Conservation (phyloP, 805 yeast species). For the Isabelozyma rhagii region DNA sequence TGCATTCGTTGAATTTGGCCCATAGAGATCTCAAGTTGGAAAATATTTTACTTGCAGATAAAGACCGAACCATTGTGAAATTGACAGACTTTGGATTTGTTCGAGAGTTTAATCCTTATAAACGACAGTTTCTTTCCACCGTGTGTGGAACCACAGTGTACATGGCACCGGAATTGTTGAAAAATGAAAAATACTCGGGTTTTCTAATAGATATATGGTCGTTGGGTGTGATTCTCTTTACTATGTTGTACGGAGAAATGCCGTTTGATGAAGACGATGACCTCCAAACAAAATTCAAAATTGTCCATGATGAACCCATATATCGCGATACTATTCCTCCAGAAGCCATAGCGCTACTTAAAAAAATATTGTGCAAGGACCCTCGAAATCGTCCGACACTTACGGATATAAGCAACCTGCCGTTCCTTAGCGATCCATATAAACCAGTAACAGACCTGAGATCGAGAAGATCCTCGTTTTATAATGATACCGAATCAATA, state of each 20-base stretch:
- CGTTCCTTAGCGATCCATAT: slow-evolving; percentile 31
- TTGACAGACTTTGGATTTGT: slow-evolving; percentile 94
- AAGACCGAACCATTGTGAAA: slow-evolving; percentile 59
- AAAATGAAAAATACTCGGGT: slow-evolving; percentile 70
- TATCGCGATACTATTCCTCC: slow-evolving; percentile 47
- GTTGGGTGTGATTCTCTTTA: slow-evolving; percentile 81
- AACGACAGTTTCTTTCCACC: slow-evolving; percentile 62
- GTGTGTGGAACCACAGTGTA: slow-evolving; percentile 93
- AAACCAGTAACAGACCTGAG: slow-evolving; percentile 20
- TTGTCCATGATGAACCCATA: slow-evolving; percentile 63
- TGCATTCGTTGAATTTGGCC: slow-evolving; percentile 73
- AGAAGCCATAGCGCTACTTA: slow-evolving; percentile 50
- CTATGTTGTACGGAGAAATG: slow-evolving; percentile 80
- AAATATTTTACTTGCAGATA: slow-evolving; percentile 59
- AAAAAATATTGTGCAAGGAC: slow-evolving; percentile 58
- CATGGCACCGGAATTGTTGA: slow-evolving; percentile 92
- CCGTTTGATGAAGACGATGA: slow-evolving; percentile 90
- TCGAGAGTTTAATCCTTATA: slow-evolving; percentile 54
- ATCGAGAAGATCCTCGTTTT: slow-evolving; percentile 9
- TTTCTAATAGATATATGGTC: slow-evolving; percentile 88
- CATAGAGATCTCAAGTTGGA: slow-evolving; percentile 86
- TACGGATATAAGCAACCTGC: slow-evolving; percentile 34
- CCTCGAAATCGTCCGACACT: slow-evolving; percentile 59
- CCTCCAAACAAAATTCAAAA: slow-evolving; percentile 52
- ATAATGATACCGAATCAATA: slow-evolving; percentile 32